phyloP scores from a whole-genome alignment of 1,139 yeast genomes.

The Tardiomyces digboiensis region DNA sequence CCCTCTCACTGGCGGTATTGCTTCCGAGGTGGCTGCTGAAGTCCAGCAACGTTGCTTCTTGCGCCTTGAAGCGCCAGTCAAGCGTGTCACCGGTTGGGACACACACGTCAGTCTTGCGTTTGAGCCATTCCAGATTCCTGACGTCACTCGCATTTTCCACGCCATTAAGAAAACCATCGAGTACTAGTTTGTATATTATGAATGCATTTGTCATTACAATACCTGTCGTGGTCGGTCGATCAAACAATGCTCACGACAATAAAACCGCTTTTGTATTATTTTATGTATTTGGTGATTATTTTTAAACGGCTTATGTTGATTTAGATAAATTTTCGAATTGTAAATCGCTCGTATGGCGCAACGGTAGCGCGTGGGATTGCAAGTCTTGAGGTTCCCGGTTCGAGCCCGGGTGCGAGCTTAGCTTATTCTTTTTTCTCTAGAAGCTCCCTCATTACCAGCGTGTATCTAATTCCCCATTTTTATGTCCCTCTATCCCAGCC shows the following conservation, averaged over 20 bases:
- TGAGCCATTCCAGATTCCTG: conserved; percentile 26
- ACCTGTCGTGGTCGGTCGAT: too few species aligned
- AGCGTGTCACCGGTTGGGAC: conserved; percentile 29
- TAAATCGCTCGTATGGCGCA: not conserved
- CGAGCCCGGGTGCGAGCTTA: conserved; percentile 1
- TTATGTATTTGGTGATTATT: too few species aligned
- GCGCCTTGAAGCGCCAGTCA: conserved; percentile 26
- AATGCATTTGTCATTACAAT: too few species aligned
- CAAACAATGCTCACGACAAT: too few species aligned
- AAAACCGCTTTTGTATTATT: too few species aligned
- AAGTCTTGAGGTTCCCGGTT: conserved; percentile 1
- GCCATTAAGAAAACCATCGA: conserved; percentile 23
- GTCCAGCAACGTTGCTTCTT: conserved; percentile 25
- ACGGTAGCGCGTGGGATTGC: conserved; percentile 1
- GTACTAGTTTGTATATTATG: too few species aligned
- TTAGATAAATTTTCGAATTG: not conserved
- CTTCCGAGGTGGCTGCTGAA: conserved; percentile 28
- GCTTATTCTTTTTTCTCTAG: not conserved
- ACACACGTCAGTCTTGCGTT: conserved; percentile 25
- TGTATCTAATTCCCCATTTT: too few species aligned
- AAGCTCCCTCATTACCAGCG: too few species aligned
- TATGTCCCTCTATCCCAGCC: too few species aligned
- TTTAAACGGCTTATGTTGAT: too few species aligned
- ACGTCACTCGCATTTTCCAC: conserved; percentile 25
- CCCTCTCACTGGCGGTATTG: conserved; percentile 23